Base-by-base conservation (phyloP, 2,329 filamentous ascomycete species). In the Neonectria sp. region DNA sequence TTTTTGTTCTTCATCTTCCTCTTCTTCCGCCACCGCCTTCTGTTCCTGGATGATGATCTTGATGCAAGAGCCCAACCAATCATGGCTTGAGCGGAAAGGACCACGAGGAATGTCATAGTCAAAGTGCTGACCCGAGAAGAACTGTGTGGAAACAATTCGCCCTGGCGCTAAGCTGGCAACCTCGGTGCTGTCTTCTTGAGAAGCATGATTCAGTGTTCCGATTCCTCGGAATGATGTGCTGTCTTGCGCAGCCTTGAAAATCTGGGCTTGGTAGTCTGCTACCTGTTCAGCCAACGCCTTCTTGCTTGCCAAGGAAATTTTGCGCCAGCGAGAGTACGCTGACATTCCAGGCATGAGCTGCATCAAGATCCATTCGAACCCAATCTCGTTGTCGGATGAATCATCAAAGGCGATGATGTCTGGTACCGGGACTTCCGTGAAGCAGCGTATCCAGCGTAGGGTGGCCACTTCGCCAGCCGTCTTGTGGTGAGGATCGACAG, bases 361-460 rank as follows among this genome's bases (percentile, higher is more conserved):
- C 78, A 83, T 81, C 13, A 83, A 57, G 11, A 83, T 83, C 81
- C 81, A 85, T 71, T 83, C 81, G 21, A 79, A 82, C 0, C 79
- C 80, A 31, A 83, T 74, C 25, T 78, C 71, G 35, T 82, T 83
- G 2, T 77, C 49, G 17, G 52, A 68, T 2, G 67, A 76, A 31
- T 78, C 72, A 29, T 81, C 76, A 61, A 76, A 82, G 2, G 71
- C 77, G 40, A 81, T 53, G 3, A 84, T 74, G 2, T 68, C 55
- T 2, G 82, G 76, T 4, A 82, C 75, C 0, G 79, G 82, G 2
- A 83, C 72, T 1, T 60, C 56, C 0, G 81, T 80, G 43, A 74
- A 69, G 6, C 71, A 59, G 6, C 67, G 63, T 15, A 84, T 63
- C 70, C 76, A 82, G 0, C 68, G 60, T 13, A 83, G 71, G 3